Percentiles rank a stretch among this genome's conserved stretches.
Evolutionary conservation across 1,139 yeast species (phyloP).

Genomic region (Scheffersomyces stambukii): DNA sequence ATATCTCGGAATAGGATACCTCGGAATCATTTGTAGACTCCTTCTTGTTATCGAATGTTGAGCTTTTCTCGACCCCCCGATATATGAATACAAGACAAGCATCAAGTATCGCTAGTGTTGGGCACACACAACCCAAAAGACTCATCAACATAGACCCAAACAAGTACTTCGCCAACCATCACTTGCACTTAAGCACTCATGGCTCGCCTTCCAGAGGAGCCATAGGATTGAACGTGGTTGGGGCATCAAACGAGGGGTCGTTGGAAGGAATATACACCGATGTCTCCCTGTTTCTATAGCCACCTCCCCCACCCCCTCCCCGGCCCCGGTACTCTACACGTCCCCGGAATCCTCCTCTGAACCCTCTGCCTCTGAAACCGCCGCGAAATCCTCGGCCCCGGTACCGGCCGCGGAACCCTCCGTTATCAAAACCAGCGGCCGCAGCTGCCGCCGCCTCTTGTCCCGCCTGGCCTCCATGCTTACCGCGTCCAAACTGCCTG

Average conservation of each 20-base stretch:
- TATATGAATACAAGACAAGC: too few species aligned
- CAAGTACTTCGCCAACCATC: too few species aligned
- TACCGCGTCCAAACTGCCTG: conserved; percentile 90
- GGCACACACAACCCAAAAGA: too few species aligned
- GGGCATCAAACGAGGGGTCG: conserved; percentile 16
- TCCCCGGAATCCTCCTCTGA: conserved; percentile 14
- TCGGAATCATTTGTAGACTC: too few species aligned
- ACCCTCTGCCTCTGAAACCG: conserved; percentile 20
- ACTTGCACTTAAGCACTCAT: too few species aligned
- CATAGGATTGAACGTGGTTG: conserved; percentile 15
- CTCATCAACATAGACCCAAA: too few species aligned
- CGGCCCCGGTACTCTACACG: too few species aligned
- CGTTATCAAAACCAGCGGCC: conserved; percentile 17
- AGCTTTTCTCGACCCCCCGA: too few species aligned
- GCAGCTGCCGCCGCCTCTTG: conserved; percentile 32
- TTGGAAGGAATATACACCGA: conserved; percentile 18
- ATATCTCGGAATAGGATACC: too few species aligned
- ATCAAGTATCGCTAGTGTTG: too few species aligned
- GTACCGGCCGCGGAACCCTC: conserved; percentile 28
- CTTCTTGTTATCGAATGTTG: too few species aligned
- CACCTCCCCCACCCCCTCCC: conserved; percentile 11
- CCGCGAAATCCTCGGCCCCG: conserved; percentile 24
- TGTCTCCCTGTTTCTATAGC: conserved; percentile 12
- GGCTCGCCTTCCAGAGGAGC: too few species aligned
- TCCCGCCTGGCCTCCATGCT: conserved; percentile 76